Conservation (phyloP, 345 rosid genomes). For the Brassica incana region DNA sequence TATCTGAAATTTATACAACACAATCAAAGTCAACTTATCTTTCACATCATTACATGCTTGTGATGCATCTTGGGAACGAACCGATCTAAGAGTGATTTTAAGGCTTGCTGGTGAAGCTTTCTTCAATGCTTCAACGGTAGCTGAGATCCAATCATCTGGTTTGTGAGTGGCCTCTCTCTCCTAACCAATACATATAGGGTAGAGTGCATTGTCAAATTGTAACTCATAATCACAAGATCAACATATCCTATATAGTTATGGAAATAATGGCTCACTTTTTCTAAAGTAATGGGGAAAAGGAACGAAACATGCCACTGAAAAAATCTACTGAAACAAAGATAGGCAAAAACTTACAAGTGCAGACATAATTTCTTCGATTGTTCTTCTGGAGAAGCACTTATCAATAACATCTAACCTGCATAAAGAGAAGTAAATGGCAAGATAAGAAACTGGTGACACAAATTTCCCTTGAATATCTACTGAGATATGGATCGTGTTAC, state of each 20-base stretch:
- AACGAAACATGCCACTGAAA: neutral
- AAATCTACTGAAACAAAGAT: neutral
- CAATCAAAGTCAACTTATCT: slow-evolving; percentile 4
- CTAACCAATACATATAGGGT: slow-evolving; percentile 34
- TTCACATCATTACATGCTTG: neutral
- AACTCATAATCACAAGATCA: neutral
- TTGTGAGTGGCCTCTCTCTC: slow-evolving; percentile 48
- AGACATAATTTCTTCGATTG: slow-evolving; percentile 69
- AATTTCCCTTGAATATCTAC: neutral
- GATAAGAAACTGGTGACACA: neutral
- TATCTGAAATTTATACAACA: slow-evolving; percentile 50
- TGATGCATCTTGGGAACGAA: slow-evolving; percentile 28
- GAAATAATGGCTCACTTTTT: neutral
- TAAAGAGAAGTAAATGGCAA: neutral
- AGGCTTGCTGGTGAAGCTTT: slow-evolving; percentile 89
- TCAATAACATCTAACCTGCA: slow-evolving; percentile 55
- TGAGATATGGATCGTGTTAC: slow-evolving; percentile 3
- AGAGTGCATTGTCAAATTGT: neutral
- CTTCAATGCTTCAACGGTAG: slow-evolving; percentile 51
- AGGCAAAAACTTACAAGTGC: slow-evolving; percentile 62
- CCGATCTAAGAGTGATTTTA: slow-evolving; percentile 76
- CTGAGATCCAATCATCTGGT: slow-evolving; percentile 56
- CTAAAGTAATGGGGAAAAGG: neutral
- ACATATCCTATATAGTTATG: neutral
- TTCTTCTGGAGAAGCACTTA: slow-evolving; percentile 67